phyloP scores from a whole-genome alignment of 768 basidiomycete genomes.

The Steccherinum ochraceum region DNA sequence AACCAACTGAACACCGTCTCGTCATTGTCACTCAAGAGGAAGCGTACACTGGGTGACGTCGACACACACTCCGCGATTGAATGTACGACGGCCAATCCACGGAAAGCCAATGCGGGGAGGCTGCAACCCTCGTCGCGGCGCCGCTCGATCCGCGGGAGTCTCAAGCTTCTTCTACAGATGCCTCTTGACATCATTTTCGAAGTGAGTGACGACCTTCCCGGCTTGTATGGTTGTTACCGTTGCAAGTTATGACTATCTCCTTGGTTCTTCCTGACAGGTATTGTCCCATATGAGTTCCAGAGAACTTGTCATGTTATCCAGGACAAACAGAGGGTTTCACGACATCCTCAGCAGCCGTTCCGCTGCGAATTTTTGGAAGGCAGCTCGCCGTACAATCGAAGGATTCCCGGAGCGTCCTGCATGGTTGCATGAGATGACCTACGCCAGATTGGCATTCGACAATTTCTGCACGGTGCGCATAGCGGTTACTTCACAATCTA shows the following conservation, averaged over 20 bases:
- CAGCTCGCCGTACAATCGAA: slow-evolving; percentile 17
- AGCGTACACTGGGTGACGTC: background rate
- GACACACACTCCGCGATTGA: no score
- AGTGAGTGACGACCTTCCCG: background rate
- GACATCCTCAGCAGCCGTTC: background rate
- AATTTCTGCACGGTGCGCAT: slow-evolving; percentile 24
- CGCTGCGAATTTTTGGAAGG: slow-evolving; percentile 15
- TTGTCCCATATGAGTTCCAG: background rate
- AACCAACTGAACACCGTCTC: background rate
- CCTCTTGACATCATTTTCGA: background rate
- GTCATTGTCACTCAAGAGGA: background rate
- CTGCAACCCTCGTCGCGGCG: background rate
- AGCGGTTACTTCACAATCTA: no score
- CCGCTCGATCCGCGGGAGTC: background rate
- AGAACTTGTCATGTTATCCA: slow-evolving; percentile 5
- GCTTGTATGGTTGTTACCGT: no score
- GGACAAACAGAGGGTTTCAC: slow-evolving; percentile 4
- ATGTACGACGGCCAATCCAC: background rate
- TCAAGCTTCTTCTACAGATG: background rate
- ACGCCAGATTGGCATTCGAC: slow-evolving; percentile 24
- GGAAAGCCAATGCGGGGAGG: background rate
- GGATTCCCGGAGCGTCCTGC: slow-evolving; percentile 22
- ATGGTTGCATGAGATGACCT: slow-evolving; percentile 21
- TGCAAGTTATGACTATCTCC: background rate
- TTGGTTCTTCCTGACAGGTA: background rate